phyloP scores from a whole-genome alignment of 2,329 filamentous ascomycete species.

The Epichloe brachyelytri region DNA sequence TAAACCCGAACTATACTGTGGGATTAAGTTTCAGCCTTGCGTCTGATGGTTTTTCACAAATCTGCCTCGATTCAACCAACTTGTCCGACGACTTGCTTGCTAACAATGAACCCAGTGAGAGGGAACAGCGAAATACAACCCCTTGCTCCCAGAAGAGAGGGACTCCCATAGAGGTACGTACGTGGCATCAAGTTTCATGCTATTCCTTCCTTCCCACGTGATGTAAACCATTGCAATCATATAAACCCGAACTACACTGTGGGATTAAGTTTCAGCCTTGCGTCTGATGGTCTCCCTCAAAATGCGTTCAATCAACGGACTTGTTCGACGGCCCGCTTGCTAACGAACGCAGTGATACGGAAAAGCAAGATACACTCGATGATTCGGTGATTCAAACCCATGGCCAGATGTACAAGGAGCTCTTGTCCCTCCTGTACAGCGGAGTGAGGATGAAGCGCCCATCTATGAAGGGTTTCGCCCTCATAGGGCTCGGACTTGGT shows the following conservation, averaged over 20 bases:
- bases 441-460: too few relatives aligned
- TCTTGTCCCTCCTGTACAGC: too few relatives aligned
- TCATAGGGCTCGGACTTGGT: too few relatives aligned
- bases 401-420: too few relatives aligned
- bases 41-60: background rate
- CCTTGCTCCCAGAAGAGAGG: too few relatives aligned
- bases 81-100: background rate
- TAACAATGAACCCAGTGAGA: background rate
- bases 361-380: background rate
- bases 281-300: background rate
- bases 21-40: background rate
- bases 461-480: too few relatives aligned
- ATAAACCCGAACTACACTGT: background rate
- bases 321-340: background rate
- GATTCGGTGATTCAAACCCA: too few relatives aligned
- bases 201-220: background rate
- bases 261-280: background rate
- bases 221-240: background rate
- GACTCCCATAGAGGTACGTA: background rate
- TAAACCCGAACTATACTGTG: background rate
- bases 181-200: background rate
- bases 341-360: background rate
- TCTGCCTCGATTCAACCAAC: background rate
- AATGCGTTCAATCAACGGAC: background rate
- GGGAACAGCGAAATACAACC: background rate